phyloP scores from a whole-genome alignment of 768 basidiomycete genomes.

The Favolaschia claudopus region DNA sequence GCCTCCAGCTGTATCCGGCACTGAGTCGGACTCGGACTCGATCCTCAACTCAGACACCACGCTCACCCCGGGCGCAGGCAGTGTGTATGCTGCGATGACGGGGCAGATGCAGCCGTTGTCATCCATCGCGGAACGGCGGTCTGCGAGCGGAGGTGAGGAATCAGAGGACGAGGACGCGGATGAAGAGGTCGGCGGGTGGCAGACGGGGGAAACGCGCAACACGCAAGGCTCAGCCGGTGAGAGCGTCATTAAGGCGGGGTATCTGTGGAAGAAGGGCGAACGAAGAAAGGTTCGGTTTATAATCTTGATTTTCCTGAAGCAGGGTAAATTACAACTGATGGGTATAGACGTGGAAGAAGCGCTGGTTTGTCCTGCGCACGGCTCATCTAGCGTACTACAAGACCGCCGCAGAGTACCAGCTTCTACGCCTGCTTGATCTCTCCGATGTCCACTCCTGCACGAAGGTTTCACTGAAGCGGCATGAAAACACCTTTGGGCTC shows the following conservation, averaged over 20 bases:
- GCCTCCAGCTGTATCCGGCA: slow-evolving; percentile 60
- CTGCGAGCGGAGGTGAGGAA: slow-evolving; percentile 74
- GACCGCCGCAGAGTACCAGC: slow-evolving; percentile 91
- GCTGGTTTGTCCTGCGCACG: slow-evolving; percentile 96
- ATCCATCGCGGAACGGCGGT: slow-evolving; percentile 79
- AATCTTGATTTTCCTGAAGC: slow-evolving; percentile 1
- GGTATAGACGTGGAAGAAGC: slow-evolving; percentile 95
- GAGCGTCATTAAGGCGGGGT: slow-evolving; percentile 87
- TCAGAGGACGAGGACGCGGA: slow-evolving; percentile 75
- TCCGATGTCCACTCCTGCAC: slow-evolving; percentile 91
- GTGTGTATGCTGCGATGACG: slow-evolving; percentile 41
- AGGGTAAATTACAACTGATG: no score
- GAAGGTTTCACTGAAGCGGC: slow-evolving; percentile 86
- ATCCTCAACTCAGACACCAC: slow-evolving; percentile 62
- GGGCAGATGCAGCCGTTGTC: slow-evolving; percentile 66
- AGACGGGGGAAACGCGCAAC: slow-evolving; percentile 45
- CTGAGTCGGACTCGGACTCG: slow-evolving; percentile 89
- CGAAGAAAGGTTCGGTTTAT: slow-evolving; percentile 80
- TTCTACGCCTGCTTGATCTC: slow-evolving; percentile 87
- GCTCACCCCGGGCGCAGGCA: slow-evolving; percentile 43
- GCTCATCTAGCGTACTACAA: slow-evolving; percentile 98
- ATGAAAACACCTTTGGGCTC: slow-evolving; percentile 88
- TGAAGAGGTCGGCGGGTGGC: slow-evolving; percentile 72
- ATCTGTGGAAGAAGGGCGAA: slow-evolving; percentile 98
- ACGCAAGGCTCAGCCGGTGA: slow-evolving; percentile 65